Evolutionary conservation across 371 early-diverging fungal genomes (phyloP).

Genomic region (Lichtheimia ornata): DNA sequence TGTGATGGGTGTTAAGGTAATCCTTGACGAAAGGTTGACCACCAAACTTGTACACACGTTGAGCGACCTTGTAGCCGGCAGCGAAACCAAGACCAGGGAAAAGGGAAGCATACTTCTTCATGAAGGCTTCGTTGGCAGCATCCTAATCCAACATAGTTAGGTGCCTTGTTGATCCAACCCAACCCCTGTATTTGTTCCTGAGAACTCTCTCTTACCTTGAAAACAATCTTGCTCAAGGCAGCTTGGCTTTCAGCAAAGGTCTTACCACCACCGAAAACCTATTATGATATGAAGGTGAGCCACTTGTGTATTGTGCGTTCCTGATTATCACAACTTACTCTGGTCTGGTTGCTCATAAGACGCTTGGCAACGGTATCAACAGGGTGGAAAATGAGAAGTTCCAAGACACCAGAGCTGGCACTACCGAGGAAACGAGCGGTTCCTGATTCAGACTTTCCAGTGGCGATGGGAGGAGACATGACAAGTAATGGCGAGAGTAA

Average conservation of each 20-base stretch:
- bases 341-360: slow-evolving; percentile 91
- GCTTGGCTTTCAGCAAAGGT: slow-evolving; percentile 60
- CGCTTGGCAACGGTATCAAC: slow-evolving; percentile 98
- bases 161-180: not conserved
- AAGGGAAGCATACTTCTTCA: slow-evolving; percentile 87
- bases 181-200: not conserved
- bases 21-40: slow-evolving; percentile 97
- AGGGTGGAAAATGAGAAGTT: slow-evolving; percentile 96
- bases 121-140: slow-evolving; percentile 68
- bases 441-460: slow-evolving; percentile 76
- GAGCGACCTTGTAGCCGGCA: slow-evolving; percentile 94
- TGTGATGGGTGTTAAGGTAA: slow-evolving; percentile 83
- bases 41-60: slow-evolving; percentile 97
- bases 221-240: slow-evolving; percentile 75
- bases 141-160: slow-evolving; percentile 52
- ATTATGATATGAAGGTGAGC: not conserved
- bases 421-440: slow-evolving; percentile 88
- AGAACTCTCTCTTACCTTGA: slow-evolving; percentile 58
- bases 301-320: too few species aligned
- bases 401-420: slow-evolving; percentile 91
- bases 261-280: slow-evolving; percentile 67
- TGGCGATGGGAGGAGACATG: slow-evolving; percentile 33
- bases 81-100: slow-evolving; percentile 98
- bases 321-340: slow-evolving; percentile 46
- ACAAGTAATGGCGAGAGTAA: not conserved